A percentile compares a stretch with the other conserved stretches of the same genome.
These are phyloP conservation scores for Ziziphus jujuba DNA, from an alignment of 306 rosid species.

Conservation along the genomic window DNA sequence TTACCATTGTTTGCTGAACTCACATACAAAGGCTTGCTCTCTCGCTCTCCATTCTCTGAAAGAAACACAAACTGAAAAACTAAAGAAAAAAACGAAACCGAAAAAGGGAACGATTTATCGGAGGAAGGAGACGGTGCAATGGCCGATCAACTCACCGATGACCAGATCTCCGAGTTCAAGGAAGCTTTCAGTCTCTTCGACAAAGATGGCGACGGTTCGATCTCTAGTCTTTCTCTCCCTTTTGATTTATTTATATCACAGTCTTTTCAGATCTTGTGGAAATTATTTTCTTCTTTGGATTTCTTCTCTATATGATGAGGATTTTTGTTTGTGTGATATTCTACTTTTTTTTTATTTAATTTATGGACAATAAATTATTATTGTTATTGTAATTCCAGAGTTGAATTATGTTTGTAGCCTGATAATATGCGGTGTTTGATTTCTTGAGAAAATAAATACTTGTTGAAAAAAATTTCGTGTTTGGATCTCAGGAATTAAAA, in stretches of 20 bases:
- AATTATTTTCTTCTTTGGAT: neutral
- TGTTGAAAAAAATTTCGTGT: neutral
- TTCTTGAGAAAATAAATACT: too few species aligned
- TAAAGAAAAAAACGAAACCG: too few species aligned
- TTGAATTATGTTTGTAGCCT: too few species aligned
- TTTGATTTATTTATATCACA: neutral
- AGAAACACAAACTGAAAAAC: too few species aligned
- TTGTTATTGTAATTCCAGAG: too few species aligned
- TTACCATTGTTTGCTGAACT: too few species aligned
- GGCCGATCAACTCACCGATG: conserved; percentile 87
- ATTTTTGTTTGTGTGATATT: too few species aligned
- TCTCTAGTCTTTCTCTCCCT: conserved; percentile 21
- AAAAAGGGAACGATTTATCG: neutral
- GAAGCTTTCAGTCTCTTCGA: conserved; percentile 82
- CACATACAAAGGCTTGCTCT: too few species aligned
- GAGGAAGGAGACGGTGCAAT: conserved; percentile 25
- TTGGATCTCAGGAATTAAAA: neutral
- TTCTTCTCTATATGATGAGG: too few species aligned
- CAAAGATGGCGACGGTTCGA: conserved; percentile 76
- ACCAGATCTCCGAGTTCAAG: conserved; percentile 85
- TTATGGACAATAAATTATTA: too few species aligned
- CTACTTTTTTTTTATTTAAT: too few species aligned
- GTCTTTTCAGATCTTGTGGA: neutral
- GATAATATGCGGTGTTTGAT: neutral
- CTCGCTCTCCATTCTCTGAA: too few species aligned